Conservation (phyloP, 2,329 filamentous ascomycete genomes). For the Apiospora hydei region DNA sequence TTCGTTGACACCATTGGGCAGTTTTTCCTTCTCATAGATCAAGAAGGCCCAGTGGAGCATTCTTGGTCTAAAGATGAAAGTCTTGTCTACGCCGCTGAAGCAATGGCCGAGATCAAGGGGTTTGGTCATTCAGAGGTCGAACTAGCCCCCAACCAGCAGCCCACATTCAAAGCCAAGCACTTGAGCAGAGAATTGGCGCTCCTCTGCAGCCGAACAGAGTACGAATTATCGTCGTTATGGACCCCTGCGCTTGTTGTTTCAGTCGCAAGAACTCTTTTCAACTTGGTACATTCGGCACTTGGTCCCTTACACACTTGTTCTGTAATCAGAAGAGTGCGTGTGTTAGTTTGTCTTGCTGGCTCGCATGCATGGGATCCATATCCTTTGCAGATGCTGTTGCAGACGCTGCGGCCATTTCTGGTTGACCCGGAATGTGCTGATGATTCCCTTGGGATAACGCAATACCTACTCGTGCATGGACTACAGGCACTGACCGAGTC, state of each 20-base stretch:
- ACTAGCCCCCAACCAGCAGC: constrained; percentile 83
- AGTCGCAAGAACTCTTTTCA: constrained; percentile 78
- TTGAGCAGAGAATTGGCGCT: constrained; percentile 78
- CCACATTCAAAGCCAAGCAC: constrained; percentile 81
- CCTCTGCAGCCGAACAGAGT: constrained; percentile 76
- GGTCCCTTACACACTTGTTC: constrained; percentile 88
- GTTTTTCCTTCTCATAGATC: constrained; percentile 79
- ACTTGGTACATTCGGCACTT: constrained; percentile 81
- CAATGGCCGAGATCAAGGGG: constrained; percentile 72
- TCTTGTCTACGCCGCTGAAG: constrained; percentile 67
- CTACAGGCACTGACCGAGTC: constrained; percentile 66
- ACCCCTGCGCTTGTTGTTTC: constrained; percentile 76
- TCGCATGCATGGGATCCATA: constrained; percentile 77
- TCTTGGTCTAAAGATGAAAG: constrained; percentile 66
- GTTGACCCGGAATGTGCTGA: constrained; percentile 87
- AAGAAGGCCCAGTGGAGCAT: constrained; percentile 77
- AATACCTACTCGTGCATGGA: constrained; percentile 81
- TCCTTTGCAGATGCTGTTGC: constrained; percentile 87
- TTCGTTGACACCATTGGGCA: constrained; percentile 80
- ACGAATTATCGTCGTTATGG: constrained; percentile 73
- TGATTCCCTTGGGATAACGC: constrained; percentile 85
- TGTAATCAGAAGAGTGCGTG: constrained; percentile 83
- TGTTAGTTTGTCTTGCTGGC: constrained; percentile 82
- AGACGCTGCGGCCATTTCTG: constrained; percentile 79
- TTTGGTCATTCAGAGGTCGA: constrained; percentile 70